Percentiles rank a stretch among this genome's conserved stretches.
Conservation (phyloP, 331 rosid genomes). For the Malus hybrid region DNA sequence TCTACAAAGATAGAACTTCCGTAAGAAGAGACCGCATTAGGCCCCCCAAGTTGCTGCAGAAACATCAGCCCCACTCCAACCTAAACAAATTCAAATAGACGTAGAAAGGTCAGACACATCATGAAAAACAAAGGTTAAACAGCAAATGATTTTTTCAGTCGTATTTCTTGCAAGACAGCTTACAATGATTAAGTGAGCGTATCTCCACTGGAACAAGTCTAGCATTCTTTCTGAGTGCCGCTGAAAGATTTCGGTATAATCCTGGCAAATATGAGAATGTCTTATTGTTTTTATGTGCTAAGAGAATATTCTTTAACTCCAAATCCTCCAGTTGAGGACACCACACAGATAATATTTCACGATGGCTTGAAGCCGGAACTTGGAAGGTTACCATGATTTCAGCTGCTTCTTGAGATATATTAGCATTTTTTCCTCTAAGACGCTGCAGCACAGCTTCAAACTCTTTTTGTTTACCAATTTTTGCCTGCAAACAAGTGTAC, state of each 20-base stretch:
- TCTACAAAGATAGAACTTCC: constrained; percentile 28
- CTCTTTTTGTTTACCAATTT: constrained; percentile 38
- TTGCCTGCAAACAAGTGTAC: constrained; percentile 40
- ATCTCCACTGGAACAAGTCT: constrained; percentile 31
- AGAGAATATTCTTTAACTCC: background rate
- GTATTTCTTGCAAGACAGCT: background rate
- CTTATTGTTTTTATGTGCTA: background rate
- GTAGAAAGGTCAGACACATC: background rate
- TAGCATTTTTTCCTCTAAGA: constrained; percentile 49
- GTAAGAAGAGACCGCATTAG: constrained; percentile 19
- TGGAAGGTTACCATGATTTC: constrained; percentile 43
- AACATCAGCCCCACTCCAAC: constrained; percentile 26
- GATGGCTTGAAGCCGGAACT: background rate
- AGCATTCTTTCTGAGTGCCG: constrained; percentile 27
- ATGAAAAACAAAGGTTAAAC: background rate
- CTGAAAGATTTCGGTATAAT: constrained; percentile 51
- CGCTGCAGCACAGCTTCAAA: constrained; percentile 46
- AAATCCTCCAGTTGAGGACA: background rate
- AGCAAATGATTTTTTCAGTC: background rate
- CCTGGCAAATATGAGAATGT: constrained; percentile 28
- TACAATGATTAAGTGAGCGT: constrained; percentile 23
- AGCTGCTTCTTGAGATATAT: constrained; percentile 58
- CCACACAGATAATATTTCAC: background rate
- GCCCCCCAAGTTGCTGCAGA: constrained; percentile 23
- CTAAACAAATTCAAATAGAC: background rate